These are phyloP conservation scores for Paecilomyces dactylethromorphus DNA, from an alignment of 2,329 filamentous ascomycete species.

Conservation along the genomic window DNA sequence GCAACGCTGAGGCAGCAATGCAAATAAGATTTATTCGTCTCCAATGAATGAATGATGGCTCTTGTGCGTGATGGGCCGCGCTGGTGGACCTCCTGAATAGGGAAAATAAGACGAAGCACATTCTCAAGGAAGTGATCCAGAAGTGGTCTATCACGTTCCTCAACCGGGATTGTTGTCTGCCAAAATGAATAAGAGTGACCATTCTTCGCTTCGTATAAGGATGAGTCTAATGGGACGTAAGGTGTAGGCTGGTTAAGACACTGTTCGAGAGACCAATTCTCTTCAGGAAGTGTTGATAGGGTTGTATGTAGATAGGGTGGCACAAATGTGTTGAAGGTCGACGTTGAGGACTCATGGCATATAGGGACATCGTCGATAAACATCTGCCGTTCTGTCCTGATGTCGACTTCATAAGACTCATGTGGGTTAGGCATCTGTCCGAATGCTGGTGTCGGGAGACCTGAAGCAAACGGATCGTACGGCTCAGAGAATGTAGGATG, in stretches of 20 bases:
- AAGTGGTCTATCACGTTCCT: slow-evolving; percentile 79
- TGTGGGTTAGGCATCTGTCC: slow-evolving; percentile 51
- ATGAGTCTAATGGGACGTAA: slow-evolving; percentile 21
- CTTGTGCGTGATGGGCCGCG: slow-evolving; percentile 74
- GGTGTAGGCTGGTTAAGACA: slow-evolving; percentile 54
- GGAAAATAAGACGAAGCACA: slow-evolving; percentile 84
- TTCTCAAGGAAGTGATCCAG: slow-evolving; percentile 86
- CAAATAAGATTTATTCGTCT: slow-evolving; percentile 86
- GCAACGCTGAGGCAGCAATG: slow-evolving; percentile 94
- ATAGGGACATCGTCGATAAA: slow-evolving; percentile 87
- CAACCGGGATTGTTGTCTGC: slow-evolving; percentile 70
- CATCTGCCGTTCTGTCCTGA: slow-evolving; percentile 92
- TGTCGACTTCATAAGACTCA: slow-evolving; percentile 85
- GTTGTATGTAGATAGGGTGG: slow-evolving; percentile 65
- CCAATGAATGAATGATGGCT: slow-evolving; percentile 78
- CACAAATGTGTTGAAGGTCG: slow-evolving; percentile 87
- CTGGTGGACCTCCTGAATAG: slow-evolving; percentile 83
- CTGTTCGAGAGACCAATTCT: slow-evolving; percentile 67
- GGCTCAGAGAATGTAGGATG: slow-evolving; percentile 51
- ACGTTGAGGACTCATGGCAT: slow-evolving; percentile 76
- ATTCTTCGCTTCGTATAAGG: slow-evolving; percentile 11
- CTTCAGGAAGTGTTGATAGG: slow-evolving; percentile 57
- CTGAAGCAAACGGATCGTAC: slow-evolving; percentile 36
- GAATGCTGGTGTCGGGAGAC: slow-evolving; percentile 49
- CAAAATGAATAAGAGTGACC: slow-evolving; percentile 49